These are phyloP conservation scores for Austropuccinia psidii DNA, from an alignment of 1,284 basidiomycete species.

Conservation along the genomic window DNA sequence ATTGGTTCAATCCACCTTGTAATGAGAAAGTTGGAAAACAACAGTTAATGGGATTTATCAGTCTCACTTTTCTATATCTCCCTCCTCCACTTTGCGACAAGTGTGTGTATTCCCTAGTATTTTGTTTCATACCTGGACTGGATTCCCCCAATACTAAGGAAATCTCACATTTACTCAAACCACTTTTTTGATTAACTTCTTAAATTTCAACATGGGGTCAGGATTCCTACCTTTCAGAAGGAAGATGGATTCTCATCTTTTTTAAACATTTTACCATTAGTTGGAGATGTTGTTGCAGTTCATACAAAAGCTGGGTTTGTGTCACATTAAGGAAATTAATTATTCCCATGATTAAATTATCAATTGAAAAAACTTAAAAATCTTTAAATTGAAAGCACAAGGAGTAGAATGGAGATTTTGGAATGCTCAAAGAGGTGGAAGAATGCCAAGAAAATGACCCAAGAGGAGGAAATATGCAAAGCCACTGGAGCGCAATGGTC, in stretches of 20 bases:
- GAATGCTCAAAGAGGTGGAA: background rate
- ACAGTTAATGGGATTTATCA: background rate
- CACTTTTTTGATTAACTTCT: background rate
- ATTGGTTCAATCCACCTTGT: constrained; percentile 27
- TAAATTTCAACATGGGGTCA: background rate
- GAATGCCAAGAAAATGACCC: too few species aligned
- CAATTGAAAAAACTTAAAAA: background rate
- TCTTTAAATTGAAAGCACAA: background rate
- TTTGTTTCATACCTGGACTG: background rate
- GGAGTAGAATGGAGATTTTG: background rate
- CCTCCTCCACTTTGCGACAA: background rate
- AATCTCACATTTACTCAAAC: background rate
- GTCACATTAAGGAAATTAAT: background rate
- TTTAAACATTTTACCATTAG: background rate
- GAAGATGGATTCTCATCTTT: too few species aligned
- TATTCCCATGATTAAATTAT: background rate
- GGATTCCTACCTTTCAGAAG: background rate
- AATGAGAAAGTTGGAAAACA: background rate
- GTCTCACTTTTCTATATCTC: background rate
- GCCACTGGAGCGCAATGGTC: background rate
- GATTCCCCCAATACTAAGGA: background rate
- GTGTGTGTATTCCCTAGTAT: background rate
- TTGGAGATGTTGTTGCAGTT: background rate
- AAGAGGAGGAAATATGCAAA: background rate
- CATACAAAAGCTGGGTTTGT: background rate